These are phyloP conservation scores for Adansonia grandidieri DNA, from an alignment of 441 rosid genomes.

Conservation along the genomic window DNA sequence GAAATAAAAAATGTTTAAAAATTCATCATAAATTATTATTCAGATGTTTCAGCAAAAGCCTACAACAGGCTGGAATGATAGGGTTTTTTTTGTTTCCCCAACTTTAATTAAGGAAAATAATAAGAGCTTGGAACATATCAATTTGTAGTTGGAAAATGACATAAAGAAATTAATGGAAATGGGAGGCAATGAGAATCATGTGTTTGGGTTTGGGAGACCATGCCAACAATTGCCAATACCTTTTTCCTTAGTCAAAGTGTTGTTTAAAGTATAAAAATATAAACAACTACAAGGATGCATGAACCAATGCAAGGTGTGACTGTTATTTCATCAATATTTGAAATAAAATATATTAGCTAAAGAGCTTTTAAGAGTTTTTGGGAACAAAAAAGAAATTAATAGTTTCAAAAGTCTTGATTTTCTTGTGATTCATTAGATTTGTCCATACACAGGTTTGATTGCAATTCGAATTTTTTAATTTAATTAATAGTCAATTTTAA, in stretches of 20 bases:
- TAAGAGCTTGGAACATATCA: too few relatives aligned
- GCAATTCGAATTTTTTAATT: too few relatives aligned
- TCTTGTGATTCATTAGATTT: too few relatives aligned
- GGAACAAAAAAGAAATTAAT: too few relatives aligned
- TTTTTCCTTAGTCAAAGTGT: neutral
- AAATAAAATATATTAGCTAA: too few relatives aligned
- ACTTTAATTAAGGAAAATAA: neutral
- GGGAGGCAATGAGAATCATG: neutral
- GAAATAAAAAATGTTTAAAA: neutral
- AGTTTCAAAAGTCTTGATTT: too few relatives aligned
- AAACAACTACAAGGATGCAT: neutral
- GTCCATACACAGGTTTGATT: too few relatives aligned
- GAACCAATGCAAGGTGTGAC: neutral
- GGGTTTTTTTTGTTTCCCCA: neutral
- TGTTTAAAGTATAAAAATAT: neutral
- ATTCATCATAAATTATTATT: neutral
- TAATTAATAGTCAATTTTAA: too few relatives aligned
- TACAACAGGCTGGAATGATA: slow-evolving; percentile 27
- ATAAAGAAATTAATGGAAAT: neutral
- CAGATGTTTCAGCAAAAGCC: slow-evolving; percentile 17
- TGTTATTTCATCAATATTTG: too few relatives aligned
- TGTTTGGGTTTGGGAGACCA: slow-evolving; percentile 4
- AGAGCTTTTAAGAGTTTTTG: too few relatives aligned
- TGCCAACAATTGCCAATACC: neutral
- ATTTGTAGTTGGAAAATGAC: slow-evolving; percentile 3